A percentile compares a stretch with the other conserved stretches of the same genome.
These are phyloP conservation scores for Arctium lappa DNA, from an alignment of 129 eudicot species.

Conservation along the genomic window DNA sequence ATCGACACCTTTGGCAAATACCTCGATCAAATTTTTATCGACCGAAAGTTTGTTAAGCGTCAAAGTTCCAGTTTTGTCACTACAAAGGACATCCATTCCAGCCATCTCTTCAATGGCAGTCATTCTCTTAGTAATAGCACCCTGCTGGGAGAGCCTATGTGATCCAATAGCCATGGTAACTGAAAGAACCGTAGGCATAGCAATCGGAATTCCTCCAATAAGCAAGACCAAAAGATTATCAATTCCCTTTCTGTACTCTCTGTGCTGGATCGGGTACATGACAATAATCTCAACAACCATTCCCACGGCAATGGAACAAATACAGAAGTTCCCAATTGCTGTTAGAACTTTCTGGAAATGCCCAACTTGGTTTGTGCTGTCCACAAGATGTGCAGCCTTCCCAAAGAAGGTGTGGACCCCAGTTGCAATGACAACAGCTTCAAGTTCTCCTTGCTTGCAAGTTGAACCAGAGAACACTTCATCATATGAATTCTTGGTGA, in stretches of 20 bases:
- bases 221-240: conserved; percentile 68
- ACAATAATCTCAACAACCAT: conserved; percentile 64
- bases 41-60: conserved; percentile 67
- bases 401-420: conserved; percentile 87
- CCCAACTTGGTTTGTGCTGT: conserved; percentile 77
- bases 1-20: conserved; percentile 60
- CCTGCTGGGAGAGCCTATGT: conserved; percentile 67
- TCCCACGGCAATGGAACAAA: conserved; percentile 67
- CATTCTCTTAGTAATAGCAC: conserved; percentile 82
- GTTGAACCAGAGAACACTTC: conserved; percentile 79
- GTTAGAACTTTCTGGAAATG: conserved; percentile 78
- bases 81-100: conserved; percentile 69
- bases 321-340: conserved; percentile 78
- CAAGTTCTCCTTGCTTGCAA: conserved; percentile 78
- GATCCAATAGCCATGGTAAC: conserved; percentile 87
- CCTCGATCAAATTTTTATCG: conserved; percentile 57
- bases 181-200: conserved; percentile 78
- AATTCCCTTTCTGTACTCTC: conserved; percentile 56
- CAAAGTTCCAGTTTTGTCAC: conserved; percentile 74
- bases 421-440: conserved; percentile 77
- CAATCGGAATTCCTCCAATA: conserved; percentile 81
- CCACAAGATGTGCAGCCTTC: conserved; percentile 82
- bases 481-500: conserved; percentile 64
- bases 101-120: conserved; percentile 83
- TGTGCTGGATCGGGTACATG: conserved; percentile 69